These are phyloP conservation scores for Venturia asperata DNA, from an alignment of 2,329 filamentous ascomycete genomes.

Conservation along the genomic window DNA sequence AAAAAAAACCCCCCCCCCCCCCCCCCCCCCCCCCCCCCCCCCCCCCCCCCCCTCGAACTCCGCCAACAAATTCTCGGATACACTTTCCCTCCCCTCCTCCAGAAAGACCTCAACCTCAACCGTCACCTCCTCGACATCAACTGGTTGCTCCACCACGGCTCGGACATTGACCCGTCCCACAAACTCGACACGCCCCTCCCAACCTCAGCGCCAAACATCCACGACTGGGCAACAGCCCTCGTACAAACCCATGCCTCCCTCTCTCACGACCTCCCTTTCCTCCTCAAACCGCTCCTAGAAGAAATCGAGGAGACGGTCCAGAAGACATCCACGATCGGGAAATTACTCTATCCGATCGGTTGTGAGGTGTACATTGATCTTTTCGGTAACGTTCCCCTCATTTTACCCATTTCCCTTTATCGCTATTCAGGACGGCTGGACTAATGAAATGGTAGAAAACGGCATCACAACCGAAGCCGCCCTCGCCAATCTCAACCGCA, in stretches of 20 bases:
- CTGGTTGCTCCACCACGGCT: background rate
- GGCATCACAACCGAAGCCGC: background rate
- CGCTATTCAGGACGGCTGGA: background rate
- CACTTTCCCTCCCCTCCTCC: background rate
- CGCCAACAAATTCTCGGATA: background rate
- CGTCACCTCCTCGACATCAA: background rate
- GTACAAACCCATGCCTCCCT: background rate
- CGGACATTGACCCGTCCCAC: background rate
- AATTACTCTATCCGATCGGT: background rate
- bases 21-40: no score
- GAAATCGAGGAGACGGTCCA: background rate
- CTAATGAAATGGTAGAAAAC: background rate
- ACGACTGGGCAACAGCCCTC: background rate
- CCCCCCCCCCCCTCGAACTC: background rate
- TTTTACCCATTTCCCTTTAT: no score
- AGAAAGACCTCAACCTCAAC: background rate
- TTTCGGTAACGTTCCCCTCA: no score
- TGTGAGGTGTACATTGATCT: background rate
- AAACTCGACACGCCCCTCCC: background rate
- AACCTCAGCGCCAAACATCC: background rate
- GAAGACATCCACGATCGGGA: background rate
- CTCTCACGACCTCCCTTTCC: background rate
- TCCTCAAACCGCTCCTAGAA: background rate
- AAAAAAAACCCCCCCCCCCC: no score
- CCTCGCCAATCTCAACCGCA: background rate